Base-by-base conservation (phyloP, 192 early-diverging fungal species). In the Oehlia diaphana region DNA sequence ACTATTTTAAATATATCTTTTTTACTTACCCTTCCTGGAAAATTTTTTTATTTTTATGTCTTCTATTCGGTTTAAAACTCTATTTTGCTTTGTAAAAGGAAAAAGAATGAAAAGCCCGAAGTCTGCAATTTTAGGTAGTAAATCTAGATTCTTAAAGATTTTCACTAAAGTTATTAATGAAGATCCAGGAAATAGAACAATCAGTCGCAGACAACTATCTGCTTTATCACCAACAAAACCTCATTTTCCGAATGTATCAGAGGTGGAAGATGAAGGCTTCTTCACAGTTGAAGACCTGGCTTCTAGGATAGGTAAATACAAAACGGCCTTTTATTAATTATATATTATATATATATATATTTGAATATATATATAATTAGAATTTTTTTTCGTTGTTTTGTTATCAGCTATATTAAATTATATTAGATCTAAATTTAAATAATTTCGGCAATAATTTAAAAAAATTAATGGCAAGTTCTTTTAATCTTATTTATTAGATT, bases 401-500 rank as follows among this genome's bases (percentile, higher is more conserved):
- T 12, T 42, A 47, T 47, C 10, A 47, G 39, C 10, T 47, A 47
- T 47, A 47, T 47, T 47, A 12, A 47, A 12, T 47, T 47, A 47
- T 47, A 47, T 12, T 47, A 47, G 9, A 47, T 47, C 10, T 47
- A 47, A 47, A 42, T 0, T 37, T 4, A 37, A 37, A 37, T 37
- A 4, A 37, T 4, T 47, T 47, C 44, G 10, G 44, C 10, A 47
- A 2, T 47, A 12, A 12, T 47, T 47, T 47, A 47, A 12, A 47
- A 47, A 12, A 47, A 47, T 47, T 47, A 47, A 47, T 47, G 10
- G 0, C 44, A 47, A 47, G 10, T 47, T 47, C 10, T 47, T 47
- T 47, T 47, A 47, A 12, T 47, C 10, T 47, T 47, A 50, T 69
- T 19, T 63, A 64, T 76, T 79, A 86, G 92, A 93, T 79, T 89